A percentile compares a stretch with the other conserved stretches of the same genome.
Conservation (phyloP, 441 rosid genomes). For the Euphorbia schlechtendalii region DNA sequence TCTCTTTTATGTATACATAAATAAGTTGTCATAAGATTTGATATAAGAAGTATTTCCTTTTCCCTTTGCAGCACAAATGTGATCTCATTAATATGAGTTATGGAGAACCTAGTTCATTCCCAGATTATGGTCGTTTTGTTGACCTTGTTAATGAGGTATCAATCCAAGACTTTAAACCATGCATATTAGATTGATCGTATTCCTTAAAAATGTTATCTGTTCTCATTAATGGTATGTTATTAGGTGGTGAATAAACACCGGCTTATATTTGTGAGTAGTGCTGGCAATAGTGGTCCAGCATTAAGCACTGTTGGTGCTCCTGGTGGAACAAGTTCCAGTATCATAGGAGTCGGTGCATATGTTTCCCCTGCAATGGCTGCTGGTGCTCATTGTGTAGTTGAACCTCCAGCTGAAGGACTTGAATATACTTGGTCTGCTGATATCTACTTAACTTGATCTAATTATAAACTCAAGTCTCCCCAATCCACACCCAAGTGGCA, state of each 20-base stretch:
- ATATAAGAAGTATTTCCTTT: background rate
- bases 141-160: slow-evolving; percentile 92
- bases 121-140: slow-evolving; percentile 96
- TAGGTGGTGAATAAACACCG: slow-evolving; percentile 92
- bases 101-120: slow-evolving; percentile 79
- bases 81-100: slow-evolving; percentile 99
- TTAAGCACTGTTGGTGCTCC: slow-evolving; percentile 97
- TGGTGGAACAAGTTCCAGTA: slow-evolving; percentile 94
- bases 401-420: slow-evolving; percentile 87
- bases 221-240: slow-evolving; percentile 10
- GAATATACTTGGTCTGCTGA: slow-evolving; percentile 81
- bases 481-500: slow-evolving; percentile 2
- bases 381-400: slow-evolving; percentile 76
- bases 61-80: slow-evolving; percentile 74
- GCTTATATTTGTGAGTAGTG: slow-evolving; percentile 90
- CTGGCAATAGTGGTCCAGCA: slow-evolving; percentile 99
- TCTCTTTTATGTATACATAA: background rate
- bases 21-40: background rate
- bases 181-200: slow-evolving; percentile 7
- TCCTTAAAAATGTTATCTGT: slow-evolving; percentile 2
- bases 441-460: slow-evolving; percentile 18
- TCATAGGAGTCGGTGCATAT: slow-evolving; percentile 97
- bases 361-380: slow-evolving; percentile 99
- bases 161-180: slow-evolving; percentile 23
- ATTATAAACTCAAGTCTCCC: slow-evolving; percentile 6